Evolutionary conservation across 192 early-diverging fungal species (phyloP), one percentile per base, ranked within the genome.

Genomic region (Tieghemiomyces parasiticus): DNA sequence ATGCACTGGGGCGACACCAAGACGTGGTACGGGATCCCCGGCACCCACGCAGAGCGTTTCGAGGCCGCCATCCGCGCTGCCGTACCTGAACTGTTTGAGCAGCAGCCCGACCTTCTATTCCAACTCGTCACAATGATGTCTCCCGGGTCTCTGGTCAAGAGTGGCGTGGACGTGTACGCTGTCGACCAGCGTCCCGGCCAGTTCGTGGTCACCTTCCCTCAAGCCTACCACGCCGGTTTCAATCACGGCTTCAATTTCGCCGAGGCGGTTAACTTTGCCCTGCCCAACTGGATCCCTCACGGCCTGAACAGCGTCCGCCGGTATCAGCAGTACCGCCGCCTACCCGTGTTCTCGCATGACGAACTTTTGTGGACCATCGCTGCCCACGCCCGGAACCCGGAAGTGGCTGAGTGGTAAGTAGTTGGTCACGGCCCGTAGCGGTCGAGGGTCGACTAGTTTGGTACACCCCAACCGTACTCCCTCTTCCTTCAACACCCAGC

Each of bases 161-260:
- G 87, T 50, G 76, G 75, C n/a, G 89, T 97, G 0, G 70, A 81
- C 19, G 89, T 91, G 6, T 75, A 78, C 60, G 81, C 78, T 0
- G 68, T 85, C 50, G 89, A 95, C 74, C 95, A 97, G 68, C 72
- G 90, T 20, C 86, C 93, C 22, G 89, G 91, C 13, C 88, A 97
- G 66, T 92, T 95, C 67, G 83, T 95, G 0, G 79, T 97, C 45
- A 97, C 95, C 0, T 95, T 93, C 67, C 95, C 95, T 26, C 77
- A 90, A 58, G 85, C 89, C 13, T 97, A 95, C 68, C 95, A 97
- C 63, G 84, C 89, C 0, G 95, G 95, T 20, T 95, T 97, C 71
- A 97, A 97, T 65, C 95, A 97, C 46, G 95, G 95, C 72, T 86
- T 94, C 68, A 97, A 97, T 71, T 89, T 89, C 68, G 87, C 86